Evolutionary conservation across 371 early-diverging fungal genomes (phyloP), one percentile per base, ranked within the genome.

Genomic region (Rhizopus stolonifer): DNA sequence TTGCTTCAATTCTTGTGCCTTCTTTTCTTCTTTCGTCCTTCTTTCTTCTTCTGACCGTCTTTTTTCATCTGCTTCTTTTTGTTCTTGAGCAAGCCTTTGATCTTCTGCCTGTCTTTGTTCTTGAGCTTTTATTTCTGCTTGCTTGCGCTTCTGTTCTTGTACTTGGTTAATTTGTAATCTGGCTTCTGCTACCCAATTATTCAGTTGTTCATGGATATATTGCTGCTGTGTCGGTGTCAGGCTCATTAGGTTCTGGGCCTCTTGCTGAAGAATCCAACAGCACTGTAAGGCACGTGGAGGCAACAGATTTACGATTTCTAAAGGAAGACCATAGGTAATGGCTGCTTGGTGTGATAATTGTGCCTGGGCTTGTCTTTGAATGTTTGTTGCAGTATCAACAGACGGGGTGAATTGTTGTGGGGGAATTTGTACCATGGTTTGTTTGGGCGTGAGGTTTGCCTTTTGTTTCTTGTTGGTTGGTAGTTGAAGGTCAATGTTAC

Each of bases 401-500:
- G 36, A n/a, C 15, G n/a, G n/a, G n/a, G n/a, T n/a, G n/a, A n/a
- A n/a, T n/a, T n/a, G n/a, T n/a, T n/a, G n/a, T n/a, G n/a, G n/a
- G n/a, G n/a, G n/a, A n/a, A n/a, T n/a, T n/a, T n/a, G n/a, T n/a
- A n/a, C n/a, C n/a, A n/a, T n/a, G 54, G 54, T 15, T 31, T 54
- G 4, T 17, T 36, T 14, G 36, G 15, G 14, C 29, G 45, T n/a
- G 49, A n/a, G n/a, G n/a, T n/a, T 15, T 3, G 18, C 23, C 6
- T 67, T 55, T 38, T 53, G 61, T 47, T 72, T 72, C 34, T 75
- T 75, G 2, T 59, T 56, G 1, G 69, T 54, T 3, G 77, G 73
- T 19, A 77, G 52, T 44, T 77, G 72, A 18, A 77, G 49, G 61
- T 77, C 77, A 23, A 77, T 72, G 19, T 65, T 69, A 3, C 49